A percentile compares a stretch with the other conserved stretches of the same genome.
phyloP scores from a whole-genome alignment of 1,284 basidiomycete species.

The Cryptococcus sp. region DNA sequence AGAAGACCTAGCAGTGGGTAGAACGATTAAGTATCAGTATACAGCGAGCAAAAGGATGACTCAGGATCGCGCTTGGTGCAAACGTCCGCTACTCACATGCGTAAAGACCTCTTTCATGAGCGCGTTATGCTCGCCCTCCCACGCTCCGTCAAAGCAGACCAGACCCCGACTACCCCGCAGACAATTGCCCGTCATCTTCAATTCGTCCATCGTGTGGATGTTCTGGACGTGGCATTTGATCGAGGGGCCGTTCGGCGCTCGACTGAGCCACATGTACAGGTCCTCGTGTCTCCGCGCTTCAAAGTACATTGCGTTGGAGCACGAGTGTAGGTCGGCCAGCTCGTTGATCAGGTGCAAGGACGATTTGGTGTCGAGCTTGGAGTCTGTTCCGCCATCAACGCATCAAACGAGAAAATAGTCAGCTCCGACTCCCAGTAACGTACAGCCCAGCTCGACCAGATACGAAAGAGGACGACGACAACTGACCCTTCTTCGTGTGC shows the following conservation, averaged over 20 bases:
- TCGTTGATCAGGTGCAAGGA: slow-evolving; percentile 92
- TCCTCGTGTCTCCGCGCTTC: slow-evolving; percentile 95
- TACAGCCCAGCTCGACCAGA: background rate
- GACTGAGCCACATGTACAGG: slow-evolving; percentile 94
- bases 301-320: slow-evolving; percentile 97
- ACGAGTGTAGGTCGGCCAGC: slow-evolving; percentile 95
- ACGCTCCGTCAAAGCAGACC: slow-evolving; percentile 87
- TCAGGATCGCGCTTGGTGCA: background rate
- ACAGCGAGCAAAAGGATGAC: background rate
- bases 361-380: slow-evolving; percentile 96
- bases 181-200: slow-evolving; percentile 99
- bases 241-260: slow-evolving; percentile 96
- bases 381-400: slow-evolving; percentile 63
- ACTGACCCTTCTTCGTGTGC: slow-evolving; percentile 92
- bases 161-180: slow-evolving; percentile 92
- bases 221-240: slow-evolving; percentile 98
- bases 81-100: slow-evolving; percentile 65
- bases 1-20: slow-evolving; percentile 72
- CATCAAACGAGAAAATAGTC: background rate
- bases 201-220: slow-evolving; percentile 99
- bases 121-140: slow-evolving; percentile 83
- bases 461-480: background rate
- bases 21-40: background rate
- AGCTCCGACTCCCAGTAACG: background rate
- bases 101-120: slow-evolving; percentile 95